Evolutionary conservation across 805 yeast genomes (phyloP).

Genomic region (Myxozyma sirexii): DNA sequence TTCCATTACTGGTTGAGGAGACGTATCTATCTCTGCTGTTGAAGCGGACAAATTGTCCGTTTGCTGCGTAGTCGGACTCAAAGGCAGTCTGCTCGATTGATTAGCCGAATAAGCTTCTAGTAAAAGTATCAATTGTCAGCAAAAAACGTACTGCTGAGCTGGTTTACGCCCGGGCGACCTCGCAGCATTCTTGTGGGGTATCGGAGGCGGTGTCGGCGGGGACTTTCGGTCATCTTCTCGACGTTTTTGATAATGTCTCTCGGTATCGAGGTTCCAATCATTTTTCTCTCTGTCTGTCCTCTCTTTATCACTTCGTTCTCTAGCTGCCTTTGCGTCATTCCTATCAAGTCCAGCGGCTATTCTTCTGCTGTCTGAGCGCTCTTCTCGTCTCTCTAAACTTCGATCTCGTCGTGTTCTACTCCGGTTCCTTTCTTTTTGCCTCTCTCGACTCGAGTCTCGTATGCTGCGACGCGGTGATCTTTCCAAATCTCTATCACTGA

Average conservation of each 20-base stretch:
- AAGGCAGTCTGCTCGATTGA: neutral
- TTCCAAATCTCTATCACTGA: neutral
- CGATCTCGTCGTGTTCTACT: neutral
- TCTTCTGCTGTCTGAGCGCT: no score
- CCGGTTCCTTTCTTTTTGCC: neutral
- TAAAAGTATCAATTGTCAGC: neutral
- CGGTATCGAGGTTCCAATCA: no score
- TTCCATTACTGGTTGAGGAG: conserved; percentile 1
- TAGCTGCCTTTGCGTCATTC: neutral
- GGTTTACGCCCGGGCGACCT: neutral
- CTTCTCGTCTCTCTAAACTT: no score
- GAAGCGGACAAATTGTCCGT: neutral
- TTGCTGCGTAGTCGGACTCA: neutral
- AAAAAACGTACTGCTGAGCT: neutral
- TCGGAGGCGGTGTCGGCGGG: neutral
- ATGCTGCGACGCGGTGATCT: neutral
- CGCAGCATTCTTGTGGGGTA: neutral
- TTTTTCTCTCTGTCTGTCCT: neutral
- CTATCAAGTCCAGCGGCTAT: no score
- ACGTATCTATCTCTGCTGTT: neutral
- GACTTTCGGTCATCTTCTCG: neutral
- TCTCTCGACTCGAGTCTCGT: neutral
- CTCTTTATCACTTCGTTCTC: neutral
- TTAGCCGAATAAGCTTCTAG: neutral
- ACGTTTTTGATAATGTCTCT: neutral